A percentile compares a stretch with the other conserved stretches of the same genome.
These are phyloP conservation scores for Aspergillus piperis DNA, from an alignment of 2,329 filamentous ascomycete species.

Conservation along the genomic window DNA sequence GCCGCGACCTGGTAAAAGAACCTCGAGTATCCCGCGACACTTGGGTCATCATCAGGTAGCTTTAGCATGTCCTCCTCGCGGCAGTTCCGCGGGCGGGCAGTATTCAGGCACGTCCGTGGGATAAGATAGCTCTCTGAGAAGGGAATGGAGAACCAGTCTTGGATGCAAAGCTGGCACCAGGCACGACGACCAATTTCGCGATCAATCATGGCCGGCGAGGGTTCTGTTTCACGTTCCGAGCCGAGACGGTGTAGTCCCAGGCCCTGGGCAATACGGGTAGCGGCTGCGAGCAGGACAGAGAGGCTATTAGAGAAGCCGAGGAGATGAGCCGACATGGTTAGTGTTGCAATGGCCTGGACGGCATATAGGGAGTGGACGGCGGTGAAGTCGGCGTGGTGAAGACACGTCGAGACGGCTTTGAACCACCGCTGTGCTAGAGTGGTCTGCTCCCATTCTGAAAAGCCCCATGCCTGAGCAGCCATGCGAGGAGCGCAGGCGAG, in stretches of 20 bases:
- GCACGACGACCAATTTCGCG: conserved; percentile 43
- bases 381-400: conserved; percentile 51
- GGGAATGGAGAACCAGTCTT: conserved; percentile 48
- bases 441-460: conserved; percentile 43
- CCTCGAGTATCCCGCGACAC: conserved; percentile 37
- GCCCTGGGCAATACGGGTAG: conserved; percentile 50
- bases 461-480: conserved; percentile 47
- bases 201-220: conserved; percentile 22
- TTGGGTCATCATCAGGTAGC: conserved; percentile 38
- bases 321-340: conserved; percentile 54
- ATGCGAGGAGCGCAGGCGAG: conserved; percentile 45
- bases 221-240: conserved; percentile 19
- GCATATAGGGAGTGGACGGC: conserved; percentile 46
- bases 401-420: conserved; percentile 47
- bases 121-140: conserved; percentile 44
- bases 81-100: conserved; percentile 36
- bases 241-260: conserved; percentile 49
- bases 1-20: conserved; percentile 43
- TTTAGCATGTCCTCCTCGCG: conserved; percentile 25
- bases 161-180: conserved; percentile 43
- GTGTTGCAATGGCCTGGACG: conserved; percentile 50
- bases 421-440: conserved; percentile 50
- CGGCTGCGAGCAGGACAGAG: conserved; percentile 48
- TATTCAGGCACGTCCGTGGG: conserved; percentile 39
- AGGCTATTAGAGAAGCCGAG: conserved; percentile 53